Evolutionary conservation across 305 asterid genomes (phyloP).

Genomic region (Andrographis paniculata): DNA sequence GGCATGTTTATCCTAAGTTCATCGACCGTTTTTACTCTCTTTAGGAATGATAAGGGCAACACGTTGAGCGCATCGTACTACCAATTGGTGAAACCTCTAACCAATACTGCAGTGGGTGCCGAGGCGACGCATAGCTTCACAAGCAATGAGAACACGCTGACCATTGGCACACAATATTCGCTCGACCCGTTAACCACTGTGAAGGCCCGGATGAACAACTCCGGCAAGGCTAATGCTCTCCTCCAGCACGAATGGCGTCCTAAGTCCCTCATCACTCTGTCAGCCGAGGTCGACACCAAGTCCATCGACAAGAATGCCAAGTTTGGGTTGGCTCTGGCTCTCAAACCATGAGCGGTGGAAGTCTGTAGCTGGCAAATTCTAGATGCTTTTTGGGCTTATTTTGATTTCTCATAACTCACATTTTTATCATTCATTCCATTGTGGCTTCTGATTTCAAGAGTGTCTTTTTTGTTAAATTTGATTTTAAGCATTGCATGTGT

Average conservation of each 20-base stretch:
- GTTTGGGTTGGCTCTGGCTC: slow-evolving; percentile 56
- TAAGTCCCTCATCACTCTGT: slow-evolving; percentile 43
- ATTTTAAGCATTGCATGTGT: no score
- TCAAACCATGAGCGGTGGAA: slow-evolving; percentile 30
- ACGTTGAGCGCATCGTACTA: slow-evolving; percentile 42
- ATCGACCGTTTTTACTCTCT: slow-evolving; percentile 1
- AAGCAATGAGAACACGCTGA: slow-evolving; percentile 39
- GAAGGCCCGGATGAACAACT: slow-evolving; percentile 47
- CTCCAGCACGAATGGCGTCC: slow-evolving; percentile 70
- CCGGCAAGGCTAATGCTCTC: slow-evolving; percentile 42
- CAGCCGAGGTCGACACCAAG: slow-evolving; percentile 51
- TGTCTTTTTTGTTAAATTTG: no score
- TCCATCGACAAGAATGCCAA: slow-evolving; percentile 48
- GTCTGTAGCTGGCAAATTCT: no score
- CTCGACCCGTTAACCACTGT: slow-evolving; percentile 50
- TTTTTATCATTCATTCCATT: no score
- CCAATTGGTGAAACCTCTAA: slow-evolving; percentile 39
- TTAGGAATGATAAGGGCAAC: slow-evolving; percentile 53
- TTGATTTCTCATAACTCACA: no score
- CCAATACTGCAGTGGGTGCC: slow-evolving; percentile 46
- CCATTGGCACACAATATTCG: slow-evolving; percentile 43
- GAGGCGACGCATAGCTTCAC: slow-evolving; percentile 49
- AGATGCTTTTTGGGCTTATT: no score
- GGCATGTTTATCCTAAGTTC: no score
- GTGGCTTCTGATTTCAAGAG: no score